Conservation (phyloP, 2,329 filamentous ascomycete species). For the Ceratocystis huliohia region DNA sequence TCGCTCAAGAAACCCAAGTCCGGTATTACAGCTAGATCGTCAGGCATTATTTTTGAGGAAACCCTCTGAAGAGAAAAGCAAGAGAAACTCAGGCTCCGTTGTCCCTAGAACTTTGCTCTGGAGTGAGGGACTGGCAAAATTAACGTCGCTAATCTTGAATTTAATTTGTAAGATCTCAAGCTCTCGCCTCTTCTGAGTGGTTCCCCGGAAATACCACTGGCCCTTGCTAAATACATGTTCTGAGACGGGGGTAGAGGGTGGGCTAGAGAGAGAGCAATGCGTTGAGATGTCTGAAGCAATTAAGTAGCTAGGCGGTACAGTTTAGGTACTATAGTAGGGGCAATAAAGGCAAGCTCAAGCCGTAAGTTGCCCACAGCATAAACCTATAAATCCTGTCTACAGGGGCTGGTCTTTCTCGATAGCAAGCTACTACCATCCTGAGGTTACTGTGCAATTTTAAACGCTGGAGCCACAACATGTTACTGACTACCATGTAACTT, state of each 20-base stretch:
- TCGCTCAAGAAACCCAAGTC: too few species aligned
- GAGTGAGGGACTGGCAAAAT: too few species aligned
- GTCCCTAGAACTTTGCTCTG: background rate
- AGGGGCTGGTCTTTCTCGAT: too few species aligned
- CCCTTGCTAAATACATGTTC: background rate
- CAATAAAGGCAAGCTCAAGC: background rate
- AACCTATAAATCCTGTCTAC: background rate
- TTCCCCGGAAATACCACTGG: slow-evolving; percentile 9
- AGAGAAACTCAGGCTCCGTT: too few species aligned
- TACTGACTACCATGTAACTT: too few species aligned
- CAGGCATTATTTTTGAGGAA: too few species aligned
- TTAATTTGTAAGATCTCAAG: background rate
- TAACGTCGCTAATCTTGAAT: background rate
- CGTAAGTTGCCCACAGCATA: background rate
- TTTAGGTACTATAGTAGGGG: too few species aligned
- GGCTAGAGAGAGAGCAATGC: background rate
- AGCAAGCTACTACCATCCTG: too few species aligned
- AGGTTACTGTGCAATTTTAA: too few species aligned
- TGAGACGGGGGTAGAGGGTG: background rate
- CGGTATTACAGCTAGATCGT: too few species aligned
- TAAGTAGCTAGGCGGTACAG: background rate
- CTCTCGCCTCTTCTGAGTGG: background rate
- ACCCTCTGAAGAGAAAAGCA: too few species aligned
- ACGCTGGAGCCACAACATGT: too few species aligned
- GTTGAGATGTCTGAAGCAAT: background rate